A percentile compares a stretch with the other conserved stretches of the same genome.
Conservation (phyloP, 139 green algal genomes). For the Micractinium sp. region DNA sequence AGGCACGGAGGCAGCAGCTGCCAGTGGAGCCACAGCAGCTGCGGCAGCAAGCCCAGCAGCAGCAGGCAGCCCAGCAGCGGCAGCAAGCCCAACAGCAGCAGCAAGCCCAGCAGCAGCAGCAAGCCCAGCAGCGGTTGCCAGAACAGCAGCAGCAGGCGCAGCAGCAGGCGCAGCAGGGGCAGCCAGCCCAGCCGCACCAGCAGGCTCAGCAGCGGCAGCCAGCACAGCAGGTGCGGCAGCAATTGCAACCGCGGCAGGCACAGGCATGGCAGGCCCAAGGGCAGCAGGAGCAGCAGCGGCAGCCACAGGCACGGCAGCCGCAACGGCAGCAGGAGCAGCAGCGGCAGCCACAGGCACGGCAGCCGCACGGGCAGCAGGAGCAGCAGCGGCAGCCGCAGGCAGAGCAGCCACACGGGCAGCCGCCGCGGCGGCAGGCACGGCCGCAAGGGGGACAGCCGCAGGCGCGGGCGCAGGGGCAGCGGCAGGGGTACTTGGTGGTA, state of each 20-base stretch:
- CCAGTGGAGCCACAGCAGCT: too few relatives aligned
- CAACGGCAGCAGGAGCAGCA: not conserved
- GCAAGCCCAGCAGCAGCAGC: too few relatives aligned
- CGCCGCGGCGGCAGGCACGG: not conserved
- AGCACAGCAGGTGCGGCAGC: not conserved
- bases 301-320: not conserved
- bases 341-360: not conserved
- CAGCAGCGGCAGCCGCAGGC: not conserved
- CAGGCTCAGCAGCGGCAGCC: not conserved
- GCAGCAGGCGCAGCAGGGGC: not conserved
- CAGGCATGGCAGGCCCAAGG: not conserved
- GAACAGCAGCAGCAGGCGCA: not conserved
- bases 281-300: not conserved
- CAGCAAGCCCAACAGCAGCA: too few relatives aligned
- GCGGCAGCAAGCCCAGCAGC: too few relatives aligned
- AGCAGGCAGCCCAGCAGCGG: too few relatives aligned
- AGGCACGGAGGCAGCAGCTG: too few relatives aligned
- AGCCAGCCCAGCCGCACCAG: not conserved
- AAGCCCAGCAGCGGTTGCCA: not conserved
- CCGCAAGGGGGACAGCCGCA: not conserved
- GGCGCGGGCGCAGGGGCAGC: not conserved
- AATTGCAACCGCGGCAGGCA: too few relatives aligned
- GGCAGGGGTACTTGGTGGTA: conserved; percentile 25
- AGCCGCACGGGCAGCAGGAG: not conserved
- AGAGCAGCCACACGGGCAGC: not conserved